Evolutionary conservation across 2,329 filamentous ascomycete genomes (phyloP), one percentile per base, ranked within the genome.

Genomic region (Exophiala dermatitidis): DNA sequence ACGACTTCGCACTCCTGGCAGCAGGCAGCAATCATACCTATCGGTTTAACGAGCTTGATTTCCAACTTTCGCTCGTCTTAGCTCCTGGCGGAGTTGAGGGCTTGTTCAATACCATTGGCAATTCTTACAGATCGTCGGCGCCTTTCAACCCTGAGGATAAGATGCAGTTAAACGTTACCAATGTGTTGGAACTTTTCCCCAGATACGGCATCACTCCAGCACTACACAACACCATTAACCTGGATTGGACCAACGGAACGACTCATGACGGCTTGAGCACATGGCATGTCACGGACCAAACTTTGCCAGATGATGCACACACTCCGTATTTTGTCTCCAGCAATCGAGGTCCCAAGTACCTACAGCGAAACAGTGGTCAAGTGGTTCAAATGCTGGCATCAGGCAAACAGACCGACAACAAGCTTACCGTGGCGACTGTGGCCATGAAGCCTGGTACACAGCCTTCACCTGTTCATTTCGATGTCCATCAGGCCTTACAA

Each of bases 1-100:
- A 60, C 37, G 57, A 60, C 32, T 60, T 60, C 31, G 54, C 46
- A 3, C 46, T 60, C 37, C 57, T 60, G 10, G 54, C 57, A 8
- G 51, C 54, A 2, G 57, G 57, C 32, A 60, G 54, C 54, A 60
- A 60, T 46, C 57, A 60, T 40, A 60, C 57, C n/a, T 60, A 60
- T 44, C 52, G 52, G 30, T 48, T 51, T 28, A 60, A 52, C 40
- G 54, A 57, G 30, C 51, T 53, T 28, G 57, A 60, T 45, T 57
- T 54, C 36, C 54, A 60, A 12, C 52, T 60, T 3, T 52, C 51
- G 8, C 43, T 57, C 3, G 41, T 46, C 4, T 50, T 60, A 52
- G 52, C 54, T 44, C 57, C 57, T 1, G 57, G 57, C 12, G 57
- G 57, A 3, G 53, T 60, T 26, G 57, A 60, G 10, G 46, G 40